phyloP scores from a whole-genome alignment of 2,329 filamentous ascomycete species.

The Colletotrichum godetiae region DNA sequence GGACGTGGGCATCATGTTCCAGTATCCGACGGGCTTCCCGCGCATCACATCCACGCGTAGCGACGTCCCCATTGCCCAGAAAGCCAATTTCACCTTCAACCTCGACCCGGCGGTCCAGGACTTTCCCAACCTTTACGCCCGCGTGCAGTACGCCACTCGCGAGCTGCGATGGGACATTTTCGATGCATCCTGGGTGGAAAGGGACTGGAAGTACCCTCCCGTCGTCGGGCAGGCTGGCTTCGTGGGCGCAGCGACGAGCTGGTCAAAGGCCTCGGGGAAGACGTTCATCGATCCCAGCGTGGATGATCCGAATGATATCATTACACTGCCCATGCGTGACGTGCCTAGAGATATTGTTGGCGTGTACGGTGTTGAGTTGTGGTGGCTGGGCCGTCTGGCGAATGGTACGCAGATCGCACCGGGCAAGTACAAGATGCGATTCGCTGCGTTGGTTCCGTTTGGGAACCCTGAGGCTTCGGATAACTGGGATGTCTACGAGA shows the following conservation, averaged over 20 bases:
- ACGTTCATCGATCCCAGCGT: constrained; percentile 48
- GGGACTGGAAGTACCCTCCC: constrained; percentile 55
- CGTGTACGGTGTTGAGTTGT: constrained; percentile 42
- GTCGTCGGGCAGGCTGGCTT: constrained; percentile 50
- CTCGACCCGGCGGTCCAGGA: constrained; percentile 39
- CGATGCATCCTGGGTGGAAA: constrained; percentile 49
- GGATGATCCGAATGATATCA: constrained; percentile 51
- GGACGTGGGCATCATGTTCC: constrained; percentile 26
- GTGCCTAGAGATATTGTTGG: constrained; percentile 45
- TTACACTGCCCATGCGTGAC: constrained; percentile 50
- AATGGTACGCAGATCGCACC: constrained; percentile 53
- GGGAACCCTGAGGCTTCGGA: constrained; percentile 24
- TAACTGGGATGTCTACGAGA: constrained; percentile 33
- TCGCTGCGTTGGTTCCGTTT: constrained; percentile 28
- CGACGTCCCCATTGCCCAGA: constrained; percentile 29
- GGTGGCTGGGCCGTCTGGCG: constrained; percentile 56
- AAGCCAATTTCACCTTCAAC: constrained; percentile 44
- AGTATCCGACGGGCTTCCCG: constrained; percentile 26
- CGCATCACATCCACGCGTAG: constrained; percentile 18
- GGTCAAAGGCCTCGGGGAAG: constrained; percentile 47
- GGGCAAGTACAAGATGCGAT: constrained; percentile 49
- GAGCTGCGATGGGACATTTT: constrained; percentile 51
- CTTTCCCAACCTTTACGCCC: constrained; percentile 40
- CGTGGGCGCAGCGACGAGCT: constrained; percentile 55
- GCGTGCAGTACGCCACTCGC: constrained; percentile 40